Percentiles rank a stretch among this genome's conserved stretches.
phyloP scores from a whole-genome alignment of 345 rosid species.

The Leavenworthia alabamica region DNA sequence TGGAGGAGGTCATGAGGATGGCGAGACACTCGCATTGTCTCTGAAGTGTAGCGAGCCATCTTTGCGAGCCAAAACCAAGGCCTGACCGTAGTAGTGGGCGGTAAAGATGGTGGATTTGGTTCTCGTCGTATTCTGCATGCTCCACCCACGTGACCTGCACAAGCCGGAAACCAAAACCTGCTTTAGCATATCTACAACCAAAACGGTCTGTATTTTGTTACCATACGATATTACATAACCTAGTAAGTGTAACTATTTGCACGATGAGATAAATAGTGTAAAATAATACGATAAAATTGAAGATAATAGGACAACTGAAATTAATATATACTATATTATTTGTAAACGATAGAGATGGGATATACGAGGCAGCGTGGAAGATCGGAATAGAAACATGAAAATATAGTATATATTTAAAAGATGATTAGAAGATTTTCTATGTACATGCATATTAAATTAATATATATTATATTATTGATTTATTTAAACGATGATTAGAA shows the following conservation, averaged over 20 bases:
- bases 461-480: too few species aligned
- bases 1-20: conserved; percentile 49
- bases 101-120: conserved; percentile 46
- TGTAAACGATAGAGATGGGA: conserved; percentile 8
- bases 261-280: background rate
- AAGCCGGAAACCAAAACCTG: conserved; percentile 1
- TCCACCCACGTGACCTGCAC: conserved; percentile 46
- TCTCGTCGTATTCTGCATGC: conserved; percentile 56
- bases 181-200: background rate
- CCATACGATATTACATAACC: background rate
- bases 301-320: conserved; percentile 7
- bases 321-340: background rate
- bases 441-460: conserved; percentile 26
- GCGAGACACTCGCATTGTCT: conserved; percentile 56
- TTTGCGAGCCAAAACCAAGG: conserved; percentile 58
- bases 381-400: conserved; percentile 18
- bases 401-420: conserved; percentile 22
- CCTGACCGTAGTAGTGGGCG: conserved; percentile 50
- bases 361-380: conserved; percentile 25
- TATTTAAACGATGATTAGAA: conserved; percentile 29
- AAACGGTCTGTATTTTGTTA: conserved; percentile 3
- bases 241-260: background rate
- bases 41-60: conserved; percentile 65
- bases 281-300: background rate
- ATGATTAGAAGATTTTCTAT: conserved; percentile 15